Percentiles rank a stretch among this genome's conserved stretches.
Evolutionary conservation across 371 early-diverging fungal genomes (phyloP).

Genomic region (Lichtheimia ornata): DNA sequence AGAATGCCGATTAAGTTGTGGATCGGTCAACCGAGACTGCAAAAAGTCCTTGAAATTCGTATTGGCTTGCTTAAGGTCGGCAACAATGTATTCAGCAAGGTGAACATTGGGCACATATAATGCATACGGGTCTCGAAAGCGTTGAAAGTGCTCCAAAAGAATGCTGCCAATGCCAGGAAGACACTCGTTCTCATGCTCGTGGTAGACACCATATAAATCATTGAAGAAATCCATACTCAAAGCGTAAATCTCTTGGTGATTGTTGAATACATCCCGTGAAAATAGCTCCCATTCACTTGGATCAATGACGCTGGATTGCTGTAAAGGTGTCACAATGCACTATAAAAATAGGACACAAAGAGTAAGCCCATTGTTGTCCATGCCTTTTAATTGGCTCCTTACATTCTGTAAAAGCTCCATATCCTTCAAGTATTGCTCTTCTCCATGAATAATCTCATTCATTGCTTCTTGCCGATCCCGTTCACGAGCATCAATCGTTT

Average conservation of each 20-base stretch:
- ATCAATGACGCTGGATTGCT: slow-evolving; percentile 36
- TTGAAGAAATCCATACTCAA: slow-evolving; percentile 69
- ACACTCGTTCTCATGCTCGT: slow-evolving; percentile 57
- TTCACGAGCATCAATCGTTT: slow-evolving; percentile 68
- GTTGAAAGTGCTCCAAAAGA: slow-evolving; percentile 63
- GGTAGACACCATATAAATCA: slow-evolving; percentile 54
- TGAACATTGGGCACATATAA: slow-evolving; percentile 81
- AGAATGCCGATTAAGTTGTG: slow-evolving; percentile 27
- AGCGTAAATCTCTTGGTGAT: slow-evolving; percentile 65
- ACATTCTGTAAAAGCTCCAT: slow-evolving; percentile 23
- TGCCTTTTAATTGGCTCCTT: background rate
- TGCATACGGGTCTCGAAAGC: slow-evolving; percentile 70
- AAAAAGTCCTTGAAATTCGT: slow-evolving; percentile 50
- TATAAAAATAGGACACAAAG: background rate
- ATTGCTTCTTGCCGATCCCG: slow-evolving; percentile 86
- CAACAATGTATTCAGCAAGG: slow-evolving; percentile 70
- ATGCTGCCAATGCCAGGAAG: slow-evolving; percentile 82
- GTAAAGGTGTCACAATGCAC: slow-evolving; percentile 15
- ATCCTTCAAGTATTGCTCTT: slow-evolving; percentile 83
- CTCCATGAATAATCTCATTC: slow-evolving; percentile 83
- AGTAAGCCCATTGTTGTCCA: background rate
- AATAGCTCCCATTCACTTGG: slow-evolving; percentile 58
- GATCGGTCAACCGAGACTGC: slow-evolving; percentile 1
- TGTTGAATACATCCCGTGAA: slow-evolving; percentile 76
- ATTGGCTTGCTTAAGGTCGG: slow-evolving; percentile 46